Evolutionary conservation across 306 rosid species (phyloP).

Genomic region (Acmispon strigosus): DNA sequence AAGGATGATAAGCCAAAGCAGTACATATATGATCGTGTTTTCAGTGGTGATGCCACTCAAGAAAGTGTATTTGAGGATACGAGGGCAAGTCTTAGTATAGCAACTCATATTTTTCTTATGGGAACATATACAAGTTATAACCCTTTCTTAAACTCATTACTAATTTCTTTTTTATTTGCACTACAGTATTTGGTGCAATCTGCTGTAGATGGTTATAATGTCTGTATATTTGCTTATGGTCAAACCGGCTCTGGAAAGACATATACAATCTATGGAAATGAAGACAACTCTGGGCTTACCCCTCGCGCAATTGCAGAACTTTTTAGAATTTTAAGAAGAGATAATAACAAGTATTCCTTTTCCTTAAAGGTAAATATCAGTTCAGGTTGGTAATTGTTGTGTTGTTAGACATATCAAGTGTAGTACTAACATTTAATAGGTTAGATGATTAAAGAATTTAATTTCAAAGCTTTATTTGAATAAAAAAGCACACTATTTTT

Average conservation of each 20-base stretch:
- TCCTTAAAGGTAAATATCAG: conserved; percentile 61
- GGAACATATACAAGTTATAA: neutral
- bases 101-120: neutral
- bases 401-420: neutral
- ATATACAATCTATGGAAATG: conserved; percentile 84
- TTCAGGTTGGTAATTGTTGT: neutral
- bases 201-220: conserved; percentile 88
- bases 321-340: conserved; percentile 68
- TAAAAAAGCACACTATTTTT: neutral
- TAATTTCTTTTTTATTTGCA: neutral
- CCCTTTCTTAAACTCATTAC: neutral
- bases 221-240: conserved; percentile 97
- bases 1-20: conserved; percentile 82
- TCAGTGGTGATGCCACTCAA: conserved; percentile 67
- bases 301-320: conserved; percentile 86
- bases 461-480: neutral
- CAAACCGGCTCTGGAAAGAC: conserved; percentile 99
- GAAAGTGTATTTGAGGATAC: conserved; percentile 91
- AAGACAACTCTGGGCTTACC: conserved; percentile 72
- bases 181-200: conserved; percentile 95
- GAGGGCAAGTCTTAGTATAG: conserved; percentile 46
- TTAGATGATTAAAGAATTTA: neutral
- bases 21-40: conserved; percentile 69
- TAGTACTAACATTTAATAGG: neutral
- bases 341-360: conserved; percentile 74